These are phyloP conservation scores for Farysia itapuensis DNA, from an alignment of 1,284 basidiomycete genomes.

Conservation along the genomic window DNA sequence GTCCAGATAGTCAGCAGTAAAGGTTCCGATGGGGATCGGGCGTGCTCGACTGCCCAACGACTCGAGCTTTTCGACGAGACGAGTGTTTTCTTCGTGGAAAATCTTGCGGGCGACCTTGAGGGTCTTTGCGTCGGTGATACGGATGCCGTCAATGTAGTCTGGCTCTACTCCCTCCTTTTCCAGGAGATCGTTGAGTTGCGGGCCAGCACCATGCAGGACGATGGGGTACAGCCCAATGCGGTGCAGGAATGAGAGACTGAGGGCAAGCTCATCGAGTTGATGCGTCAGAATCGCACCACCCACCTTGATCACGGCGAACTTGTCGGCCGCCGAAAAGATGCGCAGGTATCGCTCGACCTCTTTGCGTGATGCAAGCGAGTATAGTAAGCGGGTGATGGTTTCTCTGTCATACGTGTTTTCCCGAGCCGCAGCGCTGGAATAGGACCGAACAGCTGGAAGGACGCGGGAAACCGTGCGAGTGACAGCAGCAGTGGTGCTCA, in stretches of 20 bases:
- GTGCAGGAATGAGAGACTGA: constrained; percentile 59
- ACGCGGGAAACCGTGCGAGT: constrained; percentile 13
- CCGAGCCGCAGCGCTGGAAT: constrained; percentile 35
- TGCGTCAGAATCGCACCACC: constrained; percentile 59
- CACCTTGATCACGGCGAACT: constrained; percentile 60
- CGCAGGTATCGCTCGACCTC: constrained; percentile 60
- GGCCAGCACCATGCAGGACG: constrained; percentile 59
- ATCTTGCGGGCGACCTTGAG: constrained; percentile 57
- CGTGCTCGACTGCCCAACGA: constrained; percentile 57
- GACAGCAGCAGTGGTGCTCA: constrained; percentile 1
- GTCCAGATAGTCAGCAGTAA: constrained; percentile 57
- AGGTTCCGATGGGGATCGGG: constrained; percentile 58
- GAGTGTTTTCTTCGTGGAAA: constrained; percentile 59
- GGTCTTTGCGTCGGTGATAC: constrained; percentile 59
- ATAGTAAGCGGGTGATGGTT: constrained; percentile 58
- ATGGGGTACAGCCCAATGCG: constrained; percentile 59
- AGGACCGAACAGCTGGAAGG: constrained; percentile 9
- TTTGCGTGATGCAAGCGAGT: constrained; percentile 59
- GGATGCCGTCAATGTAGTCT: constrained; percentile 59
- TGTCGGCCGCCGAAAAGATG: constrained; percentile 59
- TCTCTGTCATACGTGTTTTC: constrained; percentile 48
- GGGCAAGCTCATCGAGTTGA: constrained; percentile 58
- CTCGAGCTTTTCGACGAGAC: constrained; percentile 59
- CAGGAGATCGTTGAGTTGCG: constrained; percentile 59
- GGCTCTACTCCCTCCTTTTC: constrained; percentile 58